These are phyloP conservation scores for Trypanosomatidae sp. DNA, from an alignment of 208 protist species.

Conservation along the genomic window DNA sequence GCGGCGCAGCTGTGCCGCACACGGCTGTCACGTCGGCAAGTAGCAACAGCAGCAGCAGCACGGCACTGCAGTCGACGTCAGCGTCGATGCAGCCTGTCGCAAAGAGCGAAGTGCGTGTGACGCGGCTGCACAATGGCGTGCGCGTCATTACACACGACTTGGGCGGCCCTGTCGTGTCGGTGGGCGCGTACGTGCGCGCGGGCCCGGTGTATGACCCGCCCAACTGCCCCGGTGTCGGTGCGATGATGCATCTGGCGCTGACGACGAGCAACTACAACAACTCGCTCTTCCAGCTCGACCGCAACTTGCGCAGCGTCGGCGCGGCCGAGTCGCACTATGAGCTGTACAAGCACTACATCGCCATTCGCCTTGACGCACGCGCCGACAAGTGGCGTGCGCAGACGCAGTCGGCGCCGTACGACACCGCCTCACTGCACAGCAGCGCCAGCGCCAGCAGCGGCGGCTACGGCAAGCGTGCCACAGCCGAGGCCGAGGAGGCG, in stretches of 20 bases:
- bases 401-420: no score
- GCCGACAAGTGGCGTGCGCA: conserved; percentile 70
- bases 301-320: conserved; percentile 62
- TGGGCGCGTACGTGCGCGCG: conserved; percentile 75
- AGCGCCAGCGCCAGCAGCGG: no score
- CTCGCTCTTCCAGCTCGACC: conserved; percentile 72
- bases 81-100: neutral
- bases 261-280: conserved; percentile 79
- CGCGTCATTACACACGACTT: conserved; percentile 71
- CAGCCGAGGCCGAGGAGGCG: no score
- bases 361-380: conserved; percentile 53
- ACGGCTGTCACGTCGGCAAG: neutral
- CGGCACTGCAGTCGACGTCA: neutral
- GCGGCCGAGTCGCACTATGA: conserved; percentile 62
- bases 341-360: conserved; percentile 77
- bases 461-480: no score
- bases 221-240: conserved; percentile 39
- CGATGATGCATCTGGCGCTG: conserved; percentile 66
- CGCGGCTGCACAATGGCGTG: conserved; percentile 64
- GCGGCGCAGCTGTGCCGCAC: neutral
- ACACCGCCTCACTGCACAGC: no score
- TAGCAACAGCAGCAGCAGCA: neutral
- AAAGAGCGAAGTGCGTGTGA: conserved; percentile 36
- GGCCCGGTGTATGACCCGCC: conserved; percentile 72
- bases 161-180: conserved; percentile 44